Conservation (phyloP, 768 basidiomycete species). For the Hortiboletus campestris region DNA sequence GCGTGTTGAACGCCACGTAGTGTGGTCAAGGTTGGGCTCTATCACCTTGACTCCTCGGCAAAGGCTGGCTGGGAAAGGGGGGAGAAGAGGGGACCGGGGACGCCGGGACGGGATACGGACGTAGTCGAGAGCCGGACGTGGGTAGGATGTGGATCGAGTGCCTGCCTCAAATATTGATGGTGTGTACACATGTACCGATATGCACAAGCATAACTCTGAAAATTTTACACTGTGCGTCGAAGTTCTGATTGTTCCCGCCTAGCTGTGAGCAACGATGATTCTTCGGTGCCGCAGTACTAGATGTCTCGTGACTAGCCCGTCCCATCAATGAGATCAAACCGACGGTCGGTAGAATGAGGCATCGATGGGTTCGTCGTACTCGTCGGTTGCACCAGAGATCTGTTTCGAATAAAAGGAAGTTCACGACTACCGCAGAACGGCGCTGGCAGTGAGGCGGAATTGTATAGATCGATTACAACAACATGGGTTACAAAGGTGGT, state of each 20-base stretch:
- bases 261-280: background rate
- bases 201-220: background rate
- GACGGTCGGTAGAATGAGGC: background rate
- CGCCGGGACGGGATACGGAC: background rate
- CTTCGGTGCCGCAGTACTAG: background rate
- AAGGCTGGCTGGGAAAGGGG: background rate
- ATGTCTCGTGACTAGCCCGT: background rate
- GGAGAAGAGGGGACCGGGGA: too few relatives aligned
- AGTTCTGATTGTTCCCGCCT: too few relatives aligned
- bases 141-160: background rate
- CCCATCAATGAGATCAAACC: background rate
- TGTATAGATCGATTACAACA: too few relatives aligned
- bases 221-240: background rate
- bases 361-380: too few relatives aligned
- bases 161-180: background rate
- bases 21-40: constrained; percentile 8
- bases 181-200: background rate
- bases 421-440: too few relatives aligned
- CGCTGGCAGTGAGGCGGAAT: too few relatives aligned
- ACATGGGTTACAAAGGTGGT: background rate
- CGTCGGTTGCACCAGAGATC: too few relatives aligned
- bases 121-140: background rate
- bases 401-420: too few relatives aligned
- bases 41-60: background rate
- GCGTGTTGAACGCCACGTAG: background rate